Evolutionary conservation across 306 rosid species (phyloP), one percentile per base, ranked within the genome.

Genomic region (Myrica gale): DNA sequence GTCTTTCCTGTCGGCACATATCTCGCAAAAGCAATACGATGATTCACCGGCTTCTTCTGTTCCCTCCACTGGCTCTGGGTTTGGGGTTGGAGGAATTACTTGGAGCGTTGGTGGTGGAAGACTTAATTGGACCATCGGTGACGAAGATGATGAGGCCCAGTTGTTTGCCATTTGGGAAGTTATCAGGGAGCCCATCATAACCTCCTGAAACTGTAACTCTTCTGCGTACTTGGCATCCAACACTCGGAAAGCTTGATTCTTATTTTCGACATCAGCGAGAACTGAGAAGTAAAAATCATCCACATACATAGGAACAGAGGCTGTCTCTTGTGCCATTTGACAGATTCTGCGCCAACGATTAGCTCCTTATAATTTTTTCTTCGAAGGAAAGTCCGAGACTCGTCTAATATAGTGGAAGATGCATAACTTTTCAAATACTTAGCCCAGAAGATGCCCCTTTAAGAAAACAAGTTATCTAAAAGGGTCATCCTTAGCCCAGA

Each of bases 161-260:
- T 2, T 23, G 57, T 44, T 54, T 4, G 13, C 20, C 45, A 17
- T 37, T 76, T 53, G 77, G 12, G 76, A 53, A 65, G 71, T 19
- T 56, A 42, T 57, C 19, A 75, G 5, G 0, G 87, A 81, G 15
- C 82, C 65, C 68, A 84, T 42, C 5, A 90, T 74, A 23, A 78
- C 77, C 56, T 90, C 90, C 53, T 86, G 89, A 0, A 89, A 54
- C 81, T 89, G 93, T 42, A 89, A 70, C 17, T 79, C 81, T 73
- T 83, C 32, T 4, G 91, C 91, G 47, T 62, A 85, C 9, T 61
- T 76, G 16, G 70, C 76, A 55, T 89, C 89, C 9, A 77, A 76
- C 1, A 85, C 20, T 5, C 72, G 72, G 20, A 26, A 2, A 6
- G n/a, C n/a, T 2, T 72, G 67, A 17, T 37, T 23, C 6, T 19